Evolutionary conservation across 208 protist species (phyloP).

Genomic region (Acanthamoeba castellanii): DNA sequence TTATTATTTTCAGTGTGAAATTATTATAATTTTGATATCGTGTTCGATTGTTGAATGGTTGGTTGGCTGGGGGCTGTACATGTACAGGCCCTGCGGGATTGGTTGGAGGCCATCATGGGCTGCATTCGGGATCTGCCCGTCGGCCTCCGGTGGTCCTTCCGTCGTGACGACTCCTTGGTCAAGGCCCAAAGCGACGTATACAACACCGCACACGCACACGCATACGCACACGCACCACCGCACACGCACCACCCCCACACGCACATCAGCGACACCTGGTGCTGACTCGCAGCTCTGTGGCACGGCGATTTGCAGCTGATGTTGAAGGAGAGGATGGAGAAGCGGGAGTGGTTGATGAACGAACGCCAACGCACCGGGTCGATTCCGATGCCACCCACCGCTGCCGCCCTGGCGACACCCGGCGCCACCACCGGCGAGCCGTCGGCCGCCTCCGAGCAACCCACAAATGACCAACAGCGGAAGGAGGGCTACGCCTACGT

Average conservation of each 20-base stretch:
- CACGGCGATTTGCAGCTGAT: neutral
- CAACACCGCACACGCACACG: neutral
- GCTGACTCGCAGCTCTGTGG: too few relatives aligned
- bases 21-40: too few relatives aligned
- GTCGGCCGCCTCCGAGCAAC: neutral
- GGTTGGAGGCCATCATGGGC: neutral
- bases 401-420: neutral
- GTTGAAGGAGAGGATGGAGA: conserved; percentile 6
- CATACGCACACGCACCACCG: neutral
- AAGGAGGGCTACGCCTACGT: neutral
- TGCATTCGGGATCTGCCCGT: neutral
- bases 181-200: neutral
- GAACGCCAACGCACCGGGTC: neutral
- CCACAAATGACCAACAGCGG: neutral
- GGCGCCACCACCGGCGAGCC: neutral
- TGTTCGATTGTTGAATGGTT: too few relatives aligned
- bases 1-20: too few relatives aligned
- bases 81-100: neutral
- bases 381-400: neutral
- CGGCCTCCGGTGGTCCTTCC: neutral
- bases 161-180: neutral
- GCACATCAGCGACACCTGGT: too few relatives aligned
- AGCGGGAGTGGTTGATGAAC: neutral
- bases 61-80: neutral
- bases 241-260: neutral